Conservation (phyloP, 768 basidiomycete genomes). For the Collybia sp. region DNA sequence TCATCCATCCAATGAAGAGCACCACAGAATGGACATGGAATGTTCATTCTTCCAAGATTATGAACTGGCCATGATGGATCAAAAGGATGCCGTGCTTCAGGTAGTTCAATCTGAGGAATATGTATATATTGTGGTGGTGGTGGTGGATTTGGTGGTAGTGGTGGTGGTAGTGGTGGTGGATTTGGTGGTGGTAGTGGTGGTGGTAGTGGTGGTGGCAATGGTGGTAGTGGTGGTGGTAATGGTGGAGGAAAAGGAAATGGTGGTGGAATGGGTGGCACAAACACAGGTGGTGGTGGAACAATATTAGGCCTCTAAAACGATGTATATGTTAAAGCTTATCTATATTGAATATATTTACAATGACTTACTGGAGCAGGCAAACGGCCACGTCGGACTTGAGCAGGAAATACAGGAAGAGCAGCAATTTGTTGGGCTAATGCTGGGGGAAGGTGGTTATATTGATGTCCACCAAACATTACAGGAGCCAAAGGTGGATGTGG, state of each 20-base stretch:
- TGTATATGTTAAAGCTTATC: background rate
- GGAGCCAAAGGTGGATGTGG: too few relatives aligned
- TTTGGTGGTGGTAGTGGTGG: background rate
- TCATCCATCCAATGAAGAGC: slow-evolving; percentile 33
- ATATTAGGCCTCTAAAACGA: background rate
- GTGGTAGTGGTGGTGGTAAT: background rate
- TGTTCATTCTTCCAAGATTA: slow-evolving; percentile 30
- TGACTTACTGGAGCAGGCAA: background rate
- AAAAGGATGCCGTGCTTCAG: slow-evolving; percentile 7
- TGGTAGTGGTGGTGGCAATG: background rate
- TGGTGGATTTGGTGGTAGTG: background rate
- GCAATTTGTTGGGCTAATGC: too few relatives aligned
- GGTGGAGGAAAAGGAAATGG: background rate
- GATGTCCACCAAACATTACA: too few relatives aligned
- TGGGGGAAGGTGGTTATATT: too few relatives aligned
- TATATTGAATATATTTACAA: background rate
- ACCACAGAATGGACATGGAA: slow-evolving; percentile 23
- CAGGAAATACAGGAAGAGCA: background rate
- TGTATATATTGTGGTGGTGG: background rate
- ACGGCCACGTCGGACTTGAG: background rate
- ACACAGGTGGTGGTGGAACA: background rate
- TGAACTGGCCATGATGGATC: slow-evolving; percentile 9
- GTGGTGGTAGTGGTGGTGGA: slow-evolving; percentile 1
- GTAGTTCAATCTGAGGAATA: background rate
- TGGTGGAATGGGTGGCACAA: slow-evolving; percentile 1